Conservation (phyloP, 352 stramenopile genomes). For the Globisporangium middletonii region DNA sequence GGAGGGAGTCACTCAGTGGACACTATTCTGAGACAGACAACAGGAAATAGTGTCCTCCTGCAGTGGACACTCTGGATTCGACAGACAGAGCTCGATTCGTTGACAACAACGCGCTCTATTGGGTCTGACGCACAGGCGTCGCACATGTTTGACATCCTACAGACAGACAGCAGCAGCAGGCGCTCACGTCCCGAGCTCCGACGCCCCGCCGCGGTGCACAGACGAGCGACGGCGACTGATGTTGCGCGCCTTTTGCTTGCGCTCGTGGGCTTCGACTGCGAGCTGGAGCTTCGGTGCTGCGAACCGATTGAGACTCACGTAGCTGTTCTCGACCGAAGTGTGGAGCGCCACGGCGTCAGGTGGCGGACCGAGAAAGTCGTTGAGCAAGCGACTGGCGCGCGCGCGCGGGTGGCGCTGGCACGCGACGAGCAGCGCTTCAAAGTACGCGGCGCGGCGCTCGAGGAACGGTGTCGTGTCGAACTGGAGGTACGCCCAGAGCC, state of each 20-base stretch:
- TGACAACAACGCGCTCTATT: neutral
- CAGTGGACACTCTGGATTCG: neutral
- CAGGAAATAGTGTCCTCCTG: neutral
- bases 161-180: neutral
- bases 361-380: constrained; percentile 62
- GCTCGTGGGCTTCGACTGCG: constrained; percentile 65
- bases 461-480: constrained; percentile 57
- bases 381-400: constrained; percentile 48
- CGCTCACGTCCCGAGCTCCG: neutral
- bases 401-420: constrained; percentile 42
- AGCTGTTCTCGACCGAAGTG: constrained; percentile 59
- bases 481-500: constrained; percentile 68
- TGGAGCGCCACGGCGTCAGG: constrained; percentile 48
- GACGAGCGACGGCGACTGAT: constrained; percentile 51
- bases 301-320: constrained; percentile 78
- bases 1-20: too few species aligned
- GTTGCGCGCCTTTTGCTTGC: constrained; percentile 63
- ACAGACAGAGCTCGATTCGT: neutral
- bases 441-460: constrained; percentile 53
- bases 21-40: too few species aligned
- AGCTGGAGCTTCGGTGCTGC: constrained; percentile 59
- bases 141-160: too few species aligned
- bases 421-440: constrained; percentile 56
- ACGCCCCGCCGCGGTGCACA: constrained; percentile 6
- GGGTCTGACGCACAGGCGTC: neutral